Conservation (phyloP, 2,329 filamentous ascomycete species). For the Calonectria pseudoreteaudii region DNA sequence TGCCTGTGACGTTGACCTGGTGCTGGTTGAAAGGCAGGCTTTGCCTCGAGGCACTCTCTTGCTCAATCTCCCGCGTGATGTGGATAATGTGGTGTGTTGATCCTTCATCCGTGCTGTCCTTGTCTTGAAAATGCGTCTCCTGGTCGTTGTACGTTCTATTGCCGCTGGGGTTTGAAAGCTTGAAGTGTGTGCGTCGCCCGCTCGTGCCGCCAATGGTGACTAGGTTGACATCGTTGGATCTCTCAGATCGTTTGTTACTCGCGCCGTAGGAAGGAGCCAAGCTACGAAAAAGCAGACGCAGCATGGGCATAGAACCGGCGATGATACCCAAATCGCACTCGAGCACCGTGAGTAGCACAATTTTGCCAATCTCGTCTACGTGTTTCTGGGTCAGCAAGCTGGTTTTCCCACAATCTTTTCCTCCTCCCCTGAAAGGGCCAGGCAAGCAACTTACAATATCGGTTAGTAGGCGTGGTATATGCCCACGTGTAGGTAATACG, state of each 20-base stretch:
- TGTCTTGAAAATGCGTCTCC: constrained; percentile 28
- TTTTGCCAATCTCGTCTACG: constrained; percentile 34
- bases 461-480: constrained; percentile 19
- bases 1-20: not conserved
- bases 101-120: constrained; percentile 31
- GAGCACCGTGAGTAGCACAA: constrained; percentile 39
- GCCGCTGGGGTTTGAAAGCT: constrained; percentile 16
- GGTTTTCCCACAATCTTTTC: not conserved
- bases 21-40: not conserved
- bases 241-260: constrained; percentile 17
- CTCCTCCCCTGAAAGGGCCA: too few species aligned
- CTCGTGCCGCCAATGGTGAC: constrained; percentile 27
- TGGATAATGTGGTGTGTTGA: constrained; percentile 31
- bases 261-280: constrained; percentile 23
- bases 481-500: constrained; percentile 34
- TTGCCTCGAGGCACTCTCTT: constrained; percentile 20
- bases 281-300: constrained; percentile 34
- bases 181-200: constrained; percentile 22
- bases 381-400: not conserved
- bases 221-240: constrained; percentile 29
- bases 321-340: constrained; percentile 42
- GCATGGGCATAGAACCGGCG: constrained; percentile 40
- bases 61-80: constrained; percentile 30
- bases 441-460: constrained; percentile 15
- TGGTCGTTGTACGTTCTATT: constrained; percentile 11